These are phyloP conservation scores for Forsythia viridissima DNA, from an alignment of 257 asterid species.

Conservation along the genomic window DNA sequence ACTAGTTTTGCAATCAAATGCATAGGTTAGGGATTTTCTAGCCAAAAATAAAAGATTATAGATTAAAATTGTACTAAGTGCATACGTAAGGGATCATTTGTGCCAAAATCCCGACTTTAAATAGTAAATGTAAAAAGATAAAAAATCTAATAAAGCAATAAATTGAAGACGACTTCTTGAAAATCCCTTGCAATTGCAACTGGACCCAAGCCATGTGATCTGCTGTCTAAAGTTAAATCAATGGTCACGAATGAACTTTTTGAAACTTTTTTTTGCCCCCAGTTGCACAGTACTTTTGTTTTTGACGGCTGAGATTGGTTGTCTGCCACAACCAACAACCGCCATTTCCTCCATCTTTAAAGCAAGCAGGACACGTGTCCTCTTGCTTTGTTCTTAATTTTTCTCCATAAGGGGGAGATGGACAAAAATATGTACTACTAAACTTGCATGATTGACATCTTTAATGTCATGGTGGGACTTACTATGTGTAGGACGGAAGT, in stretches of 20 bases:
- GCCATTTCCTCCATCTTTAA: conserved; percentile 20
- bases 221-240: not conserved
- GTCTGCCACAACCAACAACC: conserved; percentile 35
- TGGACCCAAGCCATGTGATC: conserved; percentile 15
- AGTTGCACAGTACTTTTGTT: too few relatives aligned
- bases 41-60: too few relatives aligned
- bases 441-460: not conserved
- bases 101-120: too few relatives aligned
- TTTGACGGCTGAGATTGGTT: conserved; percentile 39
- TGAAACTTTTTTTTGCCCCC: not conserved
- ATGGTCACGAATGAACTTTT: not conserved
- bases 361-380: not conserved
- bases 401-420: conserved; percentile 6
- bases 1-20: too few relatives aligned
- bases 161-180: not conserved
- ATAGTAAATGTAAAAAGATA: too few relatives aligned
- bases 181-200: not conserved
- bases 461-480: not conserved
- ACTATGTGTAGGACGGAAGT: not conserved
- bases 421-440: not conserved
- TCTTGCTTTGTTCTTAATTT: conserved; percentile 18
- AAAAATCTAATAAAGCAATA: too few relatives aligned
- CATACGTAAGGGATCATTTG: too few relatives aligned
- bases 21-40: too few relatives aligned
- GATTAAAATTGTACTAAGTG: too few relatives aligned